Base-by-base conservation (phyloP, 345 rosid species). In the Salix udensis region DNA sequence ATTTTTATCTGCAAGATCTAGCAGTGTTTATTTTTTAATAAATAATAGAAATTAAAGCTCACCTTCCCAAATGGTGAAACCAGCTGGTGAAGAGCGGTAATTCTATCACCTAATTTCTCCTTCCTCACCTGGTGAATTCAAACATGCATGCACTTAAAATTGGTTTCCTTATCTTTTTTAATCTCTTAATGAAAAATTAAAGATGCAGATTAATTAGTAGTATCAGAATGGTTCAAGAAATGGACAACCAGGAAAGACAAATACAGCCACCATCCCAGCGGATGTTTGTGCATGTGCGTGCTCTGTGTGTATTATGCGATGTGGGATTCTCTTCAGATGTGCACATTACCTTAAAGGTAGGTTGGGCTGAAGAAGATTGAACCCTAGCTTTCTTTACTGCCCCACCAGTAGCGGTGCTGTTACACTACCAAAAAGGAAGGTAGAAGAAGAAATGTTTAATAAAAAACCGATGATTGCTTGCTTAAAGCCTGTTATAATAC, bases 361-460 rank as follows among this genome's bases (percentile, higher is more conserved):
- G 55, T 55, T 77, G 84, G 71, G 74, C 65, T 37, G 80, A 73
- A 68, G 75, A 74, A 5, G 78, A 60, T 50, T 92, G 99, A 81
- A 88, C 89, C 88, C 90, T 96, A 42, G 97, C 94, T 85, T 92
- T 96, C 93, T 96, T 96, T 50, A 79, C 78, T 81, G 91, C 82
- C 84, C 93, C 98, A 78, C 94, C 97, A 77, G 78, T 86, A 70
- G 83, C 88, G 77, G 77, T 80, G 90, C 98, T 89, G 83, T 91
- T 89, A 84, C 94, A 86, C 99, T 96, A 44, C 78, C 80, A 23
- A 39, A 55, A 19, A 74, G 13, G 24, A 72, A 68, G n/a, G 65
- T 70, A 65, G 19, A 15, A 58, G 10, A 31, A 75, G 21, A 26
- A 37, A 2, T 39, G 10, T 7, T n/a, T 9, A 50, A 71, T 48